These are phyloP conservation scores for Jasminum sambac DNA, from an alignment of 257 asterid genomes.

Conservation along the genomic window DNA sequence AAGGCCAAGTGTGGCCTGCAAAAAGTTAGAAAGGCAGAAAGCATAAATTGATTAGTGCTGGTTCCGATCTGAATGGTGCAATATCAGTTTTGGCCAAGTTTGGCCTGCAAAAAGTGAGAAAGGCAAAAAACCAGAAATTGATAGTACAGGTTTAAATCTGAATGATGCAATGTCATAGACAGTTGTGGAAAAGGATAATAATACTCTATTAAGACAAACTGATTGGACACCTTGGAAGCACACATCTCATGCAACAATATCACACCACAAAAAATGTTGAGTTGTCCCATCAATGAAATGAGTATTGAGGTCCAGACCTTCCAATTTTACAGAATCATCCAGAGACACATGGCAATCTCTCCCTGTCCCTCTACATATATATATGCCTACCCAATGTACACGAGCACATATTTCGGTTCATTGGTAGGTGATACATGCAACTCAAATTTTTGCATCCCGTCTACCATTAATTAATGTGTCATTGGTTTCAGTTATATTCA, in stretches of 20 bases:
- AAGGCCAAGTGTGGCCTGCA: constrained; percentile 92
- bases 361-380: constrained; percentile 5
- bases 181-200: constrained; percentile 9
- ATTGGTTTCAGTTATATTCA: too few relatives aligned
- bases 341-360: constrained; percentile 3
- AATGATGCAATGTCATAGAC: constrained; percentile 17
- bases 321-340: constrained; percentile 18
- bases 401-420: background rate
- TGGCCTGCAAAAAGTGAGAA: constrained; percentile 56
- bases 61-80: background rate
- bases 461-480: too few relatives aligned
- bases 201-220: constrained; percentile 7
- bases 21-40: constrained; percentile 15
- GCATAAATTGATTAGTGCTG: background rate
- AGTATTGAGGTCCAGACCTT: background rate
- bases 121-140: background rate
- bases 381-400: background rate
- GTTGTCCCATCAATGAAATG: background rate
- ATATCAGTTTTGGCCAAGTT: constrained; percentile 51
- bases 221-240: constrained; percentile 26
- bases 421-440: too few relatives aligned
- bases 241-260: constrained; percentile 8
- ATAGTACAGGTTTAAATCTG: background rate
- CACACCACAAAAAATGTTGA: background rate
- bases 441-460: too few relatives aligned